Conservation (phyloP, 768 basidiomycete genomes). For the Boletus sensibilis region DNA sequence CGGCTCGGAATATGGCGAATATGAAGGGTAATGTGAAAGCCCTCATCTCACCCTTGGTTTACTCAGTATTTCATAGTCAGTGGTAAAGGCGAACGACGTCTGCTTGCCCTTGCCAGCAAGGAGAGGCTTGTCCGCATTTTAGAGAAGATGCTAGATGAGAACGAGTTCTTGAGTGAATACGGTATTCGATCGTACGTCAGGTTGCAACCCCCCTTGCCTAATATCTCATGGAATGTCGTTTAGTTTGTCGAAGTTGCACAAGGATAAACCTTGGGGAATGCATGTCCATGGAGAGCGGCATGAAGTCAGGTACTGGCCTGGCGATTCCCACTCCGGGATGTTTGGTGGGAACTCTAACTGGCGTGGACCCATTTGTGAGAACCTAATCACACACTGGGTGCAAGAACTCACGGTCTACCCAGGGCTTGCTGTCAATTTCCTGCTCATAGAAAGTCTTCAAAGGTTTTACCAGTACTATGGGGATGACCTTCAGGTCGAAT, state of each 20-base stretch:
- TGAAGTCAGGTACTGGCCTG: conserved; percentile 96
- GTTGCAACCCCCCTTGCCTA: background rate
- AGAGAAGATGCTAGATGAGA: conserved; percentile 96
- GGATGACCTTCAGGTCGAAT: conserved; percentile 89
- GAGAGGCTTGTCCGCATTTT: conserved; percentile 86
- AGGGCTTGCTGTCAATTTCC: conserved; percentile 96
- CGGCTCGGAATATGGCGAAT: conserved; percentile 92
- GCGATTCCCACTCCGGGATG: conserved; percentile 96
- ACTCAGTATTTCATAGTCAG: conserved; percentile 28
- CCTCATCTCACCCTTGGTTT: background rate
- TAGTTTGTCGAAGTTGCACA: conserved; percentile 86
- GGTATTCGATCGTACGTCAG: conserved; percentile 88
- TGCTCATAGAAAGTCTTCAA: conserved; percentile 94
- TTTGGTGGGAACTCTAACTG: conserved; percentile 99
- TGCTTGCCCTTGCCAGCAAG: conserved; percentile 89
- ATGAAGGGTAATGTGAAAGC: conserved; percentile 64
- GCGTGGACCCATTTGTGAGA: conserved; percentile 85
- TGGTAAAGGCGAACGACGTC: conserved; percentile 82
- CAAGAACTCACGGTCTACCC: conserved; percentile 12
- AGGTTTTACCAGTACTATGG: conserved; percentile 99
- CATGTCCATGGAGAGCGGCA: conserved; percentile 89
- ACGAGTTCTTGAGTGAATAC: conserved; percentile 93
- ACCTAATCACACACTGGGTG: background rate
- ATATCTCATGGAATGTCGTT: conserved; percentile 9
- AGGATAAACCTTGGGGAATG: conserved; percentile 93